A percentile compares a stretch with the other conserved stretches of the same genome.
phyloP scores from a whole-genome alignment of 352 stramenopile species.

The Pythium aquatile region DNA sequence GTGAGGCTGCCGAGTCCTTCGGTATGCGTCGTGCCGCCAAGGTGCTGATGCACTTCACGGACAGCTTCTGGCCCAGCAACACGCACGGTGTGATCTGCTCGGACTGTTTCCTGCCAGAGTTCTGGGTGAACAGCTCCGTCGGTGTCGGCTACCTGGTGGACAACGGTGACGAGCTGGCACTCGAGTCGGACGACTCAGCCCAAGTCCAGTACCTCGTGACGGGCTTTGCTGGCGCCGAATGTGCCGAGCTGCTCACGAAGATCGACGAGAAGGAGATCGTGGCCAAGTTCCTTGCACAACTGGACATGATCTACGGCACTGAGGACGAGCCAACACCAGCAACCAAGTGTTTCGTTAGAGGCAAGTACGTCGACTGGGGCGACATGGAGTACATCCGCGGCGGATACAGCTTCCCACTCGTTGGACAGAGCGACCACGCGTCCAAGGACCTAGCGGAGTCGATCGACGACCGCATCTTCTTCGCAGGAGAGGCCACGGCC shows the following conservation, averaged over 20 bases:
- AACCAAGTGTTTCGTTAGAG: constrained; percentile 60
- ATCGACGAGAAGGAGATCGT: constrained; percentile 56
- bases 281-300: constrained; percentile 60
- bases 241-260: constrained; percentile 50
- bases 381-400: constrained; percentile 65
- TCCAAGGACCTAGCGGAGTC: constrained; percentile 52
- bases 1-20: constrained; percentile 57
- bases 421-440: constrained; percentile 63
- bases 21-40: constrained; percentile 77
- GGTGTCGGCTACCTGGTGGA: constrained; percentile 59
- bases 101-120: constrained; percentile 80
- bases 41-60: constrained; percentile 70
- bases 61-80: constrained; percentile 67
- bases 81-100: constrained; percentile 81
- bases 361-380: constrained; percentile 79
- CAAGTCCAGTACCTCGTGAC: constrained; percentile 71
- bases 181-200: background rate
- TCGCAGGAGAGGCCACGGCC: constrained; percentile 76
- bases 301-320: constrained; percentile 76
- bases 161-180: constrained; percentile 40
- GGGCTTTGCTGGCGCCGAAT: constrained; percentile 66
- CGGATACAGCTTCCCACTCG: constrained; percentile 74
- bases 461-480: constrained; percentile 74
- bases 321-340: constrained; percentile 52
- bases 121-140: constrained; percentile 76